A percentile compares a stretch with the other conserved stretches of the same genome.
Evolutionary conservation across 768 basidiomycete species (phyloP).

Genomic region (Mycena venus): DNA sequence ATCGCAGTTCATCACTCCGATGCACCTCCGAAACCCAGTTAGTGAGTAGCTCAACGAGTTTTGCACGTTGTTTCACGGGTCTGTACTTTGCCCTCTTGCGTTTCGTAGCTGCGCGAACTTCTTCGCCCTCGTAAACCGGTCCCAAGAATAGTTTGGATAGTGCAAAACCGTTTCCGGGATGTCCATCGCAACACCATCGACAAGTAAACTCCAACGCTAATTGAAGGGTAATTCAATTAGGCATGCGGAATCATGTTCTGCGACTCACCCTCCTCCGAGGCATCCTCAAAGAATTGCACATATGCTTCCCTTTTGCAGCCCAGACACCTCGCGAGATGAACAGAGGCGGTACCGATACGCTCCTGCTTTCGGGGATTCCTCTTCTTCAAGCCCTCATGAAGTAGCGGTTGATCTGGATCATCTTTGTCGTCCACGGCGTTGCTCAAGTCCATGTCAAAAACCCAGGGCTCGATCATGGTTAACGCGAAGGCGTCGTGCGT

Average conservation of each 20-base stretch:
- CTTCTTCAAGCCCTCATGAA: too few species aligned
- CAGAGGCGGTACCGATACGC: background rate
- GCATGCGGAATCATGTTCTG: too few species aligned
- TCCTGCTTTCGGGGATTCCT: slow-evolving; percentile 7
- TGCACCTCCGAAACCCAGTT: slow-evolving; percentile 34
- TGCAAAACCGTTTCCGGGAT: too few species aligned
- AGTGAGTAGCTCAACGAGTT: slow-evolving; percentile 31
- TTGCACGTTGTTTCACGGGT: slow-evolving; percentile 20
- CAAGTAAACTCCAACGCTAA: too few species aligned
- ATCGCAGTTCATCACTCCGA: background rate
- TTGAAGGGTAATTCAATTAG: too few species aligned
- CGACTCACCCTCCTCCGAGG: too few species aligned
- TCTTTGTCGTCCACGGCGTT: background rate
- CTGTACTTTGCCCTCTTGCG: slow-evolving; percentile 18
- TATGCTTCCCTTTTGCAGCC: background rate
- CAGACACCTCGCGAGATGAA: background rate
- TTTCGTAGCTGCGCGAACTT: background rate
- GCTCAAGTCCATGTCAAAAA: background rate
- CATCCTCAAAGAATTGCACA: too few species aligned
- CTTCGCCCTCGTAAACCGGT: too few species aligned
- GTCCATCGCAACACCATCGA: too few species aligned
- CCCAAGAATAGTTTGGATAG: background rate
- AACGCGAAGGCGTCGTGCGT: too few species aligned
- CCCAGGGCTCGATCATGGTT: slow-evolving; percentile 24
- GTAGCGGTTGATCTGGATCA: background rate